Evolutionary conservation across 73 alveolate genomes (phyloP), one percentile per base, ranked within the genome.

Genomic region (Paramecium bursaria): DNA sequence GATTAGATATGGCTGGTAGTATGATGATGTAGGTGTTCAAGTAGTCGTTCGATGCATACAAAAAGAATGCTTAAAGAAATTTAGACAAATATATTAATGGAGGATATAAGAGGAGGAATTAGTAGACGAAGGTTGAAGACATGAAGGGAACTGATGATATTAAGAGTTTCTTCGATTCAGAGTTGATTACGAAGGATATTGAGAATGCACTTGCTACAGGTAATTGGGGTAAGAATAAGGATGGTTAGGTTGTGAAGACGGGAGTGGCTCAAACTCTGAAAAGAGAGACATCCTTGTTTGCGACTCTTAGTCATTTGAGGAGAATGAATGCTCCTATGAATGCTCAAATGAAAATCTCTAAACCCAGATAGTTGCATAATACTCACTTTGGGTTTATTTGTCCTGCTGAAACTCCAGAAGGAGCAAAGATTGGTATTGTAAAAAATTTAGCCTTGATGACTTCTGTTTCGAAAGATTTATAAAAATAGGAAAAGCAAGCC

Each of bases 391-490:
- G 99, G 19, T 92, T 98, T 98, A 93, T 98, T 48, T 98, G 99
- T 47, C 99, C 99, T 22, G 99, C 99, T 29, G 99, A 98, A 86
- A 98, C 99, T 21, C 99, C 99, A 3, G 99, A 98, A 88, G 99
- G 99, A 48, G 97, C 97, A 85, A 48, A 50, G 75, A 50, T 61
- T 86, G 99, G 99, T 14, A 94, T 98, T 33, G 99, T 98, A 39
- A 98, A 98, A 91, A 98, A 98, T 90, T 90, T 98, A 76, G 92
- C 99, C 7, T 89, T 98, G 49, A 97, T 98, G 99, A 94, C 99
- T 7, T 86, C 90, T 74, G 98, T 97, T 23, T 86, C 98, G 4
- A 99, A 95, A 4, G 99, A 98, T 15, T 90, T 97, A 27, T 67
- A 90, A 21, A 11, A 35, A 19, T 23, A 76, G n/a, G 73, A 76